These are phyloP conservation scores for Cicer bijugum DNA, from an alignment of 306 rosid genomes.

Conservation along the genomic window DNA sequence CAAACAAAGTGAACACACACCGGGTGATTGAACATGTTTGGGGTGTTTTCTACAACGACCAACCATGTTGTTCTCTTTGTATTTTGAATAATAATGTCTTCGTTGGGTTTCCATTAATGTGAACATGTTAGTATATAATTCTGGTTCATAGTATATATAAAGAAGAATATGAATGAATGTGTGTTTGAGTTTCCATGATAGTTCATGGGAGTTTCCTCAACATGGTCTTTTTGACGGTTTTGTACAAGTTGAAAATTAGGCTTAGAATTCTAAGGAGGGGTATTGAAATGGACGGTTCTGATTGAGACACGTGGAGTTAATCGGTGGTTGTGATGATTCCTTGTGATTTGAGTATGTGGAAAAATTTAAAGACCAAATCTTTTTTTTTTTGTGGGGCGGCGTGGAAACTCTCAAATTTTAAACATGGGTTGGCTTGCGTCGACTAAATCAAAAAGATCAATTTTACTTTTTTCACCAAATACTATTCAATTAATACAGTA, in stretches of 20 bases:
- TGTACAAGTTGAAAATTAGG: slow-evolving; percentile 44
- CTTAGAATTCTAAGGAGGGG: slow-evolving; percentile 12
- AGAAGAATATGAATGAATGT: background rate
- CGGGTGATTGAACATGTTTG: slow-evolving; percentile 77
- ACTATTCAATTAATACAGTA: too few species aligned
- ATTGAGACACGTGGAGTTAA: slow-evolving; percentile 41
- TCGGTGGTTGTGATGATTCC: slow-evolving; percentile 40
- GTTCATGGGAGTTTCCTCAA: slow-evolving; percentile 59
- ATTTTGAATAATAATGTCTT: slow-evolving; percentile 43
- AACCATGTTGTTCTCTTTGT: slow-evolving; percentile 38
- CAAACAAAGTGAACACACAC: slow-evolving; percentile 84
- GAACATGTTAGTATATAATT: slow-evolving; percentile 38
- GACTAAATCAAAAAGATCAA: slow-evolving; percentile 40
- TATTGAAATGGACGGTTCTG: slow-evolving; percentile 50
- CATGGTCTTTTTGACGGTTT: slow-evolving; percentile 62
- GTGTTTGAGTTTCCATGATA: slow-evolving; percentile 49
- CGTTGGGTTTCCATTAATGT: slow-evolving; percentile 45
- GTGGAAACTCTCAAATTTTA: slow-evolving; percentile 36
- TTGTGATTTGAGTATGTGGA: slow-evolving; percentile 26
- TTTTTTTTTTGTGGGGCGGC: slow-evolving; percentile 60
- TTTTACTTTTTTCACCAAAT: too few species aligned
- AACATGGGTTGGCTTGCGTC: slow-evolving; percentile 11
- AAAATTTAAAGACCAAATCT: slow-evolving; percentile 37
- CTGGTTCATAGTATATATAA: background rate
- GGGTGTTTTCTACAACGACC: slow-evolving; percentile 76